A percentile compares a stretch with the other conserved stretches of the same genome.
Evolutionary conservation across 805 yeast species (phyloP).

Genomic region (Blastobotrys americana): DNA sequence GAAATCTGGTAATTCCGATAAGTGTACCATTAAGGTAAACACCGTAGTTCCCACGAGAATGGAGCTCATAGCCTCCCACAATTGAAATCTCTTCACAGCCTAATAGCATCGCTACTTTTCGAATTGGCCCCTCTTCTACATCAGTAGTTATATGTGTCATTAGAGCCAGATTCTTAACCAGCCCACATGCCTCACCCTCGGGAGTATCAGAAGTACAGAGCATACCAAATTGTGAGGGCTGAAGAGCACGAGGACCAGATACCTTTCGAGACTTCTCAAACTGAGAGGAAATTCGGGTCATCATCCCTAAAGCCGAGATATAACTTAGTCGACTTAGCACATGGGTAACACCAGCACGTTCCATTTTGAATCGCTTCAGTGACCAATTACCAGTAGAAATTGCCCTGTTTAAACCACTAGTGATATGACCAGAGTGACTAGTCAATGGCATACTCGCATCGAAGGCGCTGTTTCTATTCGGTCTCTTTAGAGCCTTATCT

Average conservation of each 20-base stretch:
- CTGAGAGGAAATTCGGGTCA: conserved; percentile 99
- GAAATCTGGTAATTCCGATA: conserved; percentile 82
- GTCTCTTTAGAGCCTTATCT: conserved; percentile 88
- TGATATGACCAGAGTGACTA: conserved; percentile 86
- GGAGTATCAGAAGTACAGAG: conserved; percentile 98
- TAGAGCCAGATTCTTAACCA: conserved; percentile 90
- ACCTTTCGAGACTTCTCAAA: conserved; percentile 97
- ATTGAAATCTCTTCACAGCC: conserved; percentile 85
- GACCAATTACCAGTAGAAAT: conserved; percentile 99
- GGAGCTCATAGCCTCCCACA: conserved; percentile 77
- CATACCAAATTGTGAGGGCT: conserved; percentile 99
- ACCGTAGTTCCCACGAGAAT: conserved; percentile 70
- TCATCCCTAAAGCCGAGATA: conserved; percentile 96
- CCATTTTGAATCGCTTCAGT: conserved; percentile 97
- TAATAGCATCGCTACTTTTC: conserved; percentile 62
- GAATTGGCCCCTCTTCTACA: conserved; percentile 89
- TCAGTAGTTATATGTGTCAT: conserved; percentile 99
- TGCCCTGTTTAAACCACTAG: conserved; percentile 91
- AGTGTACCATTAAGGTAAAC: conserved; percentile 91
- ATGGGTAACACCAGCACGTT: conserved; percentile 98
- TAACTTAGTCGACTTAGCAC: conserved; percentile 86
- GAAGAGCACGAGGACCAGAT: conserved; percentile 97
- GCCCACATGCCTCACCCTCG: conserved; percentile 99
- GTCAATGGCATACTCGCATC: conserved; percentile 87
- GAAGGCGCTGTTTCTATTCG: conserved; percentile 89